Evolutionary conservation across 1,284 basidiomycete species (phyloP).

Genomic region (Tilletia indica): DNA sequence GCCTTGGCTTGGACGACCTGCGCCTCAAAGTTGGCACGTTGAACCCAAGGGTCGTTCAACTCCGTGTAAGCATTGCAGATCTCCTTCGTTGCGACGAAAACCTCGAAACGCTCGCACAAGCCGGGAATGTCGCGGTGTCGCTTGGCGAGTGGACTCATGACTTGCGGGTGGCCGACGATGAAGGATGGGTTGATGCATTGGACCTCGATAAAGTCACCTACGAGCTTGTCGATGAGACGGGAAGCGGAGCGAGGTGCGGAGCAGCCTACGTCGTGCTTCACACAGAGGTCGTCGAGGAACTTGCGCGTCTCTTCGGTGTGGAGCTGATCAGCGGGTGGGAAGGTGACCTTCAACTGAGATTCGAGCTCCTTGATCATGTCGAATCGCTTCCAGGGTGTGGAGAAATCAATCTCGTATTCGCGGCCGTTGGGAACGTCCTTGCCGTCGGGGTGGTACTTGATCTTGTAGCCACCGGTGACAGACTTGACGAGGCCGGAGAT

Average conservation of each 20-base stretch:
- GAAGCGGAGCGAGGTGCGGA: constrained; percentile 91
- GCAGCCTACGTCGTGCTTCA: constrained; percentile 89
- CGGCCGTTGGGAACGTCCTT: constrained; percentile 67
- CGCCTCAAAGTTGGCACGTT: constrained; percentile 92
- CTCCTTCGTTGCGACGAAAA: constrained; percentile 97
- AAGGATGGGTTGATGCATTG: constrained; percentile 95
- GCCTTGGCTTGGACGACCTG: constrained; percentile 86
- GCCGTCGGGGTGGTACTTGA: constrained; percentile 89
- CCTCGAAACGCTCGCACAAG: constrained; percentile 96
- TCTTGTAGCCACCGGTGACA: constrained; percentile 78
- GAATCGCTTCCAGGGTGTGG: constrained; percentile 96
- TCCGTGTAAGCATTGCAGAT: constrained; percentile 75
- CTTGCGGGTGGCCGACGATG: constrained; percentile 94
- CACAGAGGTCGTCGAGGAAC: constrained; percentile 80
- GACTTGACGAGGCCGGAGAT: constrained; percentile 88
- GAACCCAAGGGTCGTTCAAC: constrained; percentile 70
- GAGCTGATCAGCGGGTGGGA: constrained; percentile 87
- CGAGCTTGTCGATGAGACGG: constrained; percentile 93
- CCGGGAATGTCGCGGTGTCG: constrained; percentile 61
- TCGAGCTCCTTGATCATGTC: constrained; percentile 95
- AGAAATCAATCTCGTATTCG: constrained; percentile 81
- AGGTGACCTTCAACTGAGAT: constrained; percentile 85
- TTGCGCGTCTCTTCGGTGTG: constrained; percentile 84
- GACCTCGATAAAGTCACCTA: constrained; percentile 95
- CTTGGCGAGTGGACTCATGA: constrained; percentile 92